Evolutionary conservation across 495 filamentous ascomycete genomes (phyloP), one percentile per base, ranked within the genome.

Genomic region (Mycothermus thermophilus): DNA sequence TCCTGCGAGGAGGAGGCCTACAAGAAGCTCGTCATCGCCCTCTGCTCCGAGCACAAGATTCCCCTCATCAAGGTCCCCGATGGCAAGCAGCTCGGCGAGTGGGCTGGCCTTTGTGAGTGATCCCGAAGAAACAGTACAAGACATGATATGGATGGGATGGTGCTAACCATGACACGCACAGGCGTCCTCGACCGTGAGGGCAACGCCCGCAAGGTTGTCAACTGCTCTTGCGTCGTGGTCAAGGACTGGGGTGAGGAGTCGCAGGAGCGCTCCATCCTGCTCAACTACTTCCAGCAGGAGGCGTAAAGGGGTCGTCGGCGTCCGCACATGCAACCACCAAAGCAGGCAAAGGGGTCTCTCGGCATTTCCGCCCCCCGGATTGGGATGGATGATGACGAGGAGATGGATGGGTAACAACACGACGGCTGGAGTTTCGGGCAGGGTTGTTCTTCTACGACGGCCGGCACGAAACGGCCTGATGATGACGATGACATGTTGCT

Each of bases 221-320:
- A 97, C 77, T 97, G 90, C 82, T 95, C 88, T 54, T 95, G 90
- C 72, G 90, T 95, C 52, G 90, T 96, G 35, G 90, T 97, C 45
- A 81, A 83, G 70, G 86, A 97, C 60, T 97, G 90, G 90, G 90
- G 90, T 73, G 88, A 95, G 74, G 90, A 95, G 72, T 88, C 81
- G 49, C 85, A 92, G 65, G 90, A 96, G 75, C 83, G 90, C 52
- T 80, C 81, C 52, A 82, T 96, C 63, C 80, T 96, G 62, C 83
- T 96, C 54, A 90, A 95, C 75, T 96, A 96, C 81, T 95, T 96
- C 84, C 80, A 90, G 69, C 93, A 84, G 55, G 68, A 70, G 60
- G 68, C 71, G 51, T 71, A 73, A 64, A 52, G 13, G 34, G 15
- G 17, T 25, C 19, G 21, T 26, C 14, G n/a, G 16, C 14, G 9